Conservation (phyloP, 768 basidiomycete genomes). For the Lyophyllum atratum region DNA sequence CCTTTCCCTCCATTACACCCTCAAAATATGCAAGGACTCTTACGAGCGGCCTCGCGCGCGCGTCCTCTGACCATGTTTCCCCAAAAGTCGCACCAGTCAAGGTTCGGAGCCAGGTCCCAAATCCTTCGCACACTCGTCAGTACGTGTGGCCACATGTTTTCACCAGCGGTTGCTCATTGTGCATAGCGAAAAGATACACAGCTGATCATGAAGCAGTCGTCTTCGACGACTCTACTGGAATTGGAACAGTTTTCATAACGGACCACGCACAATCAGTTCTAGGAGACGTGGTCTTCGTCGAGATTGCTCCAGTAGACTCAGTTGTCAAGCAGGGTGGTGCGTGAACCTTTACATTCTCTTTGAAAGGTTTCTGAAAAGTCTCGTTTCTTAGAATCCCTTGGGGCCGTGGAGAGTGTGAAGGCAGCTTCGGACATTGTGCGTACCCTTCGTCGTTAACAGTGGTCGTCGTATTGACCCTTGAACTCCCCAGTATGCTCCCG, state of each 20-base stretch:
- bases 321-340: constrained; percentile 73
- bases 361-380: not conserved
- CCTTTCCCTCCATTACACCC: not conserved
- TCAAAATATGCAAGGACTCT: constrained; percentile 39
- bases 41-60: constrained; percentile 33
- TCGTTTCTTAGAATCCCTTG: constrained; percentile 65
- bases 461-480: constrained; percentile 2
- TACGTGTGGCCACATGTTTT: constrained; percentile 36
- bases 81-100: constrained; percentile 20
- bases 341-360: constrained; percentile 26
- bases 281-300: constrained; percentile 97
- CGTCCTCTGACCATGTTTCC: constrained; percentile 16
- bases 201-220: constrained; percentile 84
- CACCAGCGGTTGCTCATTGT: constrained; percentile 4
- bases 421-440: constrained; percentile 91
- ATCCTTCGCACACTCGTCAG: constrained; percentile 59
- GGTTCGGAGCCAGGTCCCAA: constrained; percentile 25
- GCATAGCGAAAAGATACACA: constrained; percentile 76
- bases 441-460: constrained; percentile 8
- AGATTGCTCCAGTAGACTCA: constrained; percentile 71
- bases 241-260: constrained; percentile 86
- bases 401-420: constrained; percentile 95
- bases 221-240: constrained; percentile 73
- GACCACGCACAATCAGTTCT: constrained; percentile 89
- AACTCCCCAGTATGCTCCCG: constrained; percentile 76